Base-by-base conservation (phyloP, 2,329 filamentous ascomycete genomes). In the Alternaria arborescens region DNA sequence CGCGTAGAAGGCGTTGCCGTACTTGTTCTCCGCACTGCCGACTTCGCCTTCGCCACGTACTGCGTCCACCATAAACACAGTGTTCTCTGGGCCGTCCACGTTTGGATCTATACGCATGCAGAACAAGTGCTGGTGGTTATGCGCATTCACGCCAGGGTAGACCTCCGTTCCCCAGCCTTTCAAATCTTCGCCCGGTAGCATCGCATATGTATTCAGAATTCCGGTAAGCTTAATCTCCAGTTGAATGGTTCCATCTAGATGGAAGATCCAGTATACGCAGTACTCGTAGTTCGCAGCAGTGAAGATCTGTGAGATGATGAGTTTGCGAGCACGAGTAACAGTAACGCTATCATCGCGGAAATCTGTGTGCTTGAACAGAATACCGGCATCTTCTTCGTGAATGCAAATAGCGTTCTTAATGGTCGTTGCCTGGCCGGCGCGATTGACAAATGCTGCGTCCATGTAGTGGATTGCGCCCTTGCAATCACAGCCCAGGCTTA, bases 281-380 rank as follows among this genome's bases (percentile, higher is more conserved):
- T 97, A 97, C 78, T 97, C 94, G 80, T 97, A 97, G 82, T 97
- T 97, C 26, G 94, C 94, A 0, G 94, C 94, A 0, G 94, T 97
- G 81, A 97, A 97, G 74, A 97, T 91, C 70, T 97, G 93, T 66
- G 93, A 93, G 67, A 97, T 85, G 74, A 97, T 86, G 59, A 97
- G 86, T 77, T 95, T 96, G 55, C 93, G 88, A 2, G 89, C 93
- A 26, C 94, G 89, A 0, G 93, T 97, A 5, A 97, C 91, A 10
- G 95, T 92, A 55, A 89, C 87, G 0, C 91, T 94, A 43, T 95
- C 91, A 74, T 97, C 94, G 38, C 94, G 87, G 86, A 97, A 97
- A 79, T 97, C 94, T 16, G 89, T 93, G 81, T 96, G 92, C 82
- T 97, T 97, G 87, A 96, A 97, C 1, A 97, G 83, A 60, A 97